Evolutionary conservation across 805 yeast species (phyloP), one percentile per base, ranked within the genome.

Genomic region (Zygoascus bituminiphila): DNA sequence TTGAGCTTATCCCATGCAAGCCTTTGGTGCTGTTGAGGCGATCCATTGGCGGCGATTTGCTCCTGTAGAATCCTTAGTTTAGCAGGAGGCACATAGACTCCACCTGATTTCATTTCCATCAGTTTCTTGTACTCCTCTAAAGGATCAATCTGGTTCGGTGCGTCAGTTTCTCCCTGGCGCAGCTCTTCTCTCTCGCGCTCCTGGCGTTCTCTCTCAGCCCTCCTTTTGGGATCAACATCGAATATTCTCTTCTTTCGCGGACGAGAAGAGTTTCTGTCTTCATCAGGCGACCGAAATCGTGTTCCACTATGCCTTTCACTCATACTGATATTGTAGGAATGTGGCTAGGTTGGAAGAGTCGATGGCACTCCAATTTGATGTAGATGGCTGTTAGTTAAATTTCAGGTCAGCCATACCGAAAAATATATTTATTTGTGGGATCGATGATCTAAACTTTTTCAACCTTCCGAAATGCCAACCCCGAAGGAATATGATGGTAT

Each of bases 1-100:
- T 70, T 74, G 38, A 79, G 63, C 21, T 62, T 59, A 26, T 72
- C 77, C 94, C 94, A 86, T 50, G 71, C 69, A 36, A 72, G 51
- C 47, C 67, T 62, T 54, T 85, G 91, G 46, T 59, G 62, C 47
- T 72, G 77, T 42, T 66, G 61, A 2, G 72, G 59, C 8, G 61
- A 60, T 21, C 61, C 56, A 12, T 54, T 54, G 19, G 59, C 55
- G 15, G 59, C 53, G 43, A 68, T 55, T 54, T 68, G 64, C 14
- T 66, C 67, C 48, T 71, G 61, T 7, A 78, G 59, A 2, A 71
- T 73, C 26, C 69, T 64, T 14, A 78, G 65, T 54, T 68, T 73
- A 1, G 77, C 78, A 1, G 81, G 81, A 3, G 82, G 81, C 1
- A 78, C 71, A 55, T 77, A 76, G 22, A 68, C 64, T 1, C 80